Conservation (phyloP, 2,329 filamentous ascomycete species). For the Botrytis sinoallii region DNA sequence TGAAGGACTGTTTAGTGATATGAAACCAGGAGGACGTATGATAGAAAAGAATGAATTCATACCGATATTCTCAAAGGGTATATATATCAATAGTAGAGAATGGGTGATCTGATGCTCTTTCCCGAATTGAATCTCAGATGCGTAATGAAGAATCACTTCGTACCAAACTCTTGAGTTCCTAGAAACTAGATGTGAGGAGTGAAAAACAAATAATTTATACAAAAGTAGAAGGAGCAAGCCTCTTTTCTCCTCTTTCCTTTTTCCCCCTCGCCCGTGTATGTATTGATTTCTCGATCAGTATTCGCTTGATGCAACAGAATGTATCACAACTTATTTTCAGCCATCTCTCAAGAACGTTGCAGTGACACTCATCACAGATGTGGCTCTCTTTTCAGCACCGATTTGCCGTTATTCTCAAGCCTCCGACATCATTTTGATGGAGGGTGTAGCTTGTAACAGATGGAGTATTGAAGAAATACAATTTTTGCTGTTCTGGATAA, state of each 20-base stretch:
- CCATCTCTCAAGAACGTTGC: slow-evolving; percentile 17
- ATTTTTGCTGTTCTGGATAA: not conserved
- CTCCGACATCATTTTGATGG: slow-evolving; percentile 13
- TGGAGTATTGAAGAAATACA: not conserved
- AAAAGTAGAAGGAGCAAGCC: slow-evolving; percentile 11
- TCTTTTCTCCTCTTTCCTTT: not conserved
- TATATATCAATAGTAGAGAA: not conserved
- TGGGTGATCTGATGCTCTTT: not conserved
- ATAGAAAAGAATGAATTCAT: not conserved
- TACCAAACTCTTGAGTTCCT: slow-evolving; percentile 4
- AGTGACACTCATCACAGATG: slow-evolving; percentile 20
- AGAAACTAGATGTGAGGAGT: slow-evolving; percentile 8
- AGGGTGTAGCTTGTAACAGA: not conserved
- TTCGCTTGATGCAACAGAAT: slow-evolving; percentile 12
- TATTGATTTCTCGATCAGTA: slow-evolving; percentile 7
- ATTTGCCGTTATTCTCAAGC: slow-evolving; percentile 10
- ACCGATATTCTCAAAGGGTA: slow-evolving; percentile 1
- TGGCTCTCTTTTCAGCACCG: slow-evolving; percentile 8
- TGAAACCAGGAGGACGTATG: not conserved
- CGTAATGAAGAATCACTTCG: not conserved
- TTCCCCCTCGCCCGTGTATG: not conserved
- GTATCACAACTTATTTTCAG: slow-evolving; percentile 13
- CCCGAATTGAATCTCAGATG: not conserved
- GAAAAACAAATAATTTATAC: slow-evolving; percentile 10
- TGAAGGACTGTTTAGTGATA: slow-evolving; percentile 7